Evolutionary conservation across 2,329 filamentous ascomycete species (phyloP), one percentile per base, ranked within the genome.

Genomic region (Aspergillus phoenicis): DNA sequence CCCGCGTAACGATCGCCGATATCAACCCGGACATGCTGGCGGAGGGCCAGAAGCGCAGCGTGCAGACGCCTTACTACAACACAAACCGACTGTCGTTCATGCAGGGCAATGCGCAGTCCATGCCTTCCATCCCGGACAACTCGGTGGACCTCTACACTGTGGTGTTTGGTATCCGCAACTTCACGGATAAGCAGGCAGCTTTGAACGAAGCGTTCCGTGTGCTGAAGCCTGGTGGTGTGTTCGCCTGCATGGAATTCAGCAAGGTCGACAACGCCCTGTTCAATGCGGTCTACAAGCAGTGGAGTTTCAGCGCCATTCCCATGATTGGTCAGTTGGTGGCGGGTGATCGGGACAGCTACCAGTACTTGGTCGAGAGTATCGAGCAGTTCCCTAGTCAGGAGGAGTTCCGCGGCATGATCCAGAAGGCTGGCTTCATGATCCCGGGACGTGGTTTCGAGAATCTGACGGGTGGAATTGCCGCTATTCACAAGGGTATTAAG

Each of bases 331-430:
- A 99, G 80, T 74, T 99, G 62, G 93, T 99, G 15, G 94, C 95
- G 1, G 92, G 91, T 6, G 96, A 99, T 75, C 84, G 94, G 59
- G 94, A 96, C 72, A 97, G 92, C 75, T 99, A 99, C 78, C 95
- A 99, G 82, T 99, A 99, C 78, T 83, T 99, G 8, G 95, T 99
- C 8, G 95, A 99, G 83, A 97, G 93, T 77, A 99, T 99, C 76
- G 93, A 97, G 79, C 83, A 86, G 52, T 98, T 98, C 75, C 96
- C 95, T 0, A 89, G 82, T 67, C 96, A 99, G 81, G 84, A 87
- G 56, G 87, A 91, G 67, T 99, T 96, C 73, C 85, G 89, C 66
- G 84, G 86, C 36, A 80, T 80, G 77, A 79, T 80, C 61, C 74
- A 77, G 64, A 73, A 75, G 63, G 94, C 91, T 3, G 94, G 94